Evolutionary conservation across 148 eudicot species (phyloP).

Genomic region (Salicornia ramosissima): DNA sequence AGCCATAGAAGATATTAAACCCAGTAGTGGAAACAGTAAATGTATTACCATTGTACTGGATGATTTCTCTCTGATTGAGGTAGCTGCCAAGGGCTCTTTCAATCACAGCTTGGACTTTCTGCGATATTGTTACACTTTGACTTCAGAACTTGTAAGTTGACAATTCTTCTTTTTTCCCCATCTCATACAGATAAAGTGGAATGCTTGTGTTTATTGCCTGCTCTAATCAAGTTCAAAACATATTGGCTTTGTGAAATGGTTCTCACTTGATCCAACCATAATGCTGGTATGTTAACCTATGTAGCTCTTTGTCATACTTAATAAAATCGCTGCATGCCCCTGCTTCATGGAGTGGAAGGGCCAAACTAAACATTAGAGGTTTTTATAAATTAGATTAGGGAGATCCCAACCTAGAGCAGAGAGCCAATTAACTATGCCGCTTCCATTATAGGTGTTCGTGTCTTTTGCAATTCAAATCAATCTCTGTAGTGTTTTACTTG

Average conservation of each 20-base stretch:
- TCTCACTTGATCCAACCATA: not conserved
- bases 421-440: not conserved
- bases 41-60: constrained; percentile 56
- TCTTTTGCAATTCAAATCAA: not conserved
- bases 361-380: not conserved
- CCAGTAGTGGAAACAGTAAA: constrained; percentile 28
- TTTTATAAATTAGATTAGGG: not conserved
- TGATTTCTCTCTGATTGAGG: constrained; percentile 83
- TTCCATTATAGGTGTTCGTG: not conserved
- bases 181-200: not conserved
- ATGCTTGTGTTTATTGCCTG: not conserved
- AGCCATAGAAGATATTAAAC: constrained; percentile 46
- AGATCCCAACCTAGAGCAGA: not conserved
- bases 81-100: constrained; percentile 73
- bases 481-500: not conserved
- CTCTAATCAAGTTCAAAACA: not conserved
- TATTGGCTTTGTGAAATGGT: not conserved
- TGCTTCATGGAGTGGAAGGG: not conserved
- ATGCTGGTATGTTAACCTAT: not conserved
- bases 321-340: not conserved
- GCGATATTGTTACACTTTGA: constrained; percentile 73
- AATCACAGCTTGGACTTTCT: constrained; percentile 67
- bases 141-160: constrained; percentile 61
- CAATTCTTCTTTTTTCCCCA: not conserved
- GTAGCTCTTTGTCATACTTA: not conserved